These are phyloP conservation scores for Septoria linicola DNA, from an alignment of 2,329 filamentous ascomycete species.

Conservation along the genomic window DNA sequence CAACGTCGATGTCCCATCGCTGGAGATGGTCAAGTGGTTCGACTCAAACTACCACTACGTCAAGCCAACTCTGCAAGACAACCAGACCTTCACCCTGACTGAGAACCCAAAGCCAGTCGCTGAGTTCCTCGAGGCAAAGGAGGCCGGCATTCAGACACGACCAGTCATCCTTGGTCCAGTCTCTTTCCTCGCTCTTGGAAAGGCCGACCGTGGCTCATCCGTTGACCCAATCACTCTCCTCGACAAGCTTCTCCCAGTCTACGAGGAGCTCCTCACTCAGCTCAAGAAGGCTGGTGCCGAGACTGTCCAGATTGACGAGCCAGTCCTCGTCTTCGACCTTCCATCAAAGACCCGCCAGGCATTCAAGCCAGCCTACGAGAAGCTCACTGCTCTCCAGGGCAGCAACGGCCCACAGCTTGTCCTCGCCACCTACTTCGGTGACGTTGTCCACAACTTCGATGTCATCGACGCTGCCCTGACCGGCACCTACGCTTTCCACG, in stretches of 20 bases:
- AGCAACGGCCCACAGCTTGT: constrained; percentile 81
- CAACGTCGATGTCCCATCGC: constrained; percentile 80
- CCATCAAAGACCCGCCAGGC: constrained; percentile 86
- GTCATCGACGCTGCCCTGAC: constrained; percentile 67
- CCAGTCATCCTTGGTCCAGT: constrained; percentile 94
- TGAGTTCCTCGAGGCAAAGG: constrained; percentile 97
- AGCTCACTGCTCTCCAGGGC: constrained; percentile 68
- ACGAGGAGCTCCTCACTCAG: constrained; percentile 86
- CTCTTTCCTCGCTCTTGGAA: constrained; percentile 95
- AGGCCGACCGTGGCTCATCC: constrained; percentile 92
- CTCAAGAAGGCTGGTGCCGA: constrained; percentile 96
- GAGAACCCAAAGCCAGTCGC: constrained; percentile 86
- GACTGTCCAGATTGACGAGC: constrained; percentile 97
- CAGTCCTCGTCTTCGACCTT: constrained; percentile 92
- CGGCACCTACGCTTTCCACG: constrained; percentile 79
- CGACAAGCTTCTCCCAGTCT: constrained; percentile 89
- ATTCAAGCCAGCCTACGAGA: constrained; percentile 97
- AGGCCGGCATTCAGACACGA: constrained; percentile 86
- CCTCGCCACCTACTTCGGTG: constrained; percentile 97
- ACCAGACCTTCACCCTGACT: constrained; percentile 90
- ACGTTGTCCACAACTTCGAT: constrained; percentile 98
- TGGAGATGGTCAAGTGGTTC: constrained; percentile 99
- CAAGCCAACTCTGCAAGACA: constrained; percentile 96
- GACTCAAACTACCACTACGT: constrained; percentile 99
- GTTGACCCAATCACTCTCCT: constrained; percentile 93